These are phyloP conservation scores for Elsinoe fawcettii DNA, from an alignment of 2,329 filamentous ascomycete genomes.

Conservation along the genomic window DNA sequence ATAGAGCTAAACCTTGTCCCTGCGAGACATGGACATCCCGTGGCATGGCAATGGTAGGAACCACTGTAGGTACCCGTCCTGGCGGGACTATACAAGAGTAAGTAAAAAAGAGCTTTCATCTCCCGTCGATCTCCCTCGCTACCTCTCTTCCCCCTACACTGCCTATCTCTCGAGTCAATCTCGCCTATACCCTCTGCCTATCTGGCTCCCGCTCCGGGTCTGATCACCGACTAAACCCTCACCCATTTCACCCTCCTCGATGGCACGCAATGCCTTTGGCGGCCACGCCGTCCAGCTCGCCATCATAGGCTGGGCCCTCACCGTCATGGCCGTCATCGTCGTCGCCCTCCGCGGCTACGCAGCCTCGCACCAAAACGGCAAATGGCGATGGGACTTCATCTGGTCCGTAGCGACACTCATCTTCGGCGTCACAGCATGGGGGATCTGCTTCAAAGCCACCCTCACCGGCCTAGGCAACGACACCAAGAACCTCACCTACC, in stretches of 20 bases:
- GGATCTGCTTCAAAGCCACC: not conserved
- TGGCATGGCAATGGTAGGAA: not conserved
- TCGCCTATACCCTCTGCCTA: not conserved
- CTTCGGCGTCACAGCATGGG: conserved; percentile 6
- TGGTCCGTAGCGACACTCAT: conserved; percentile 1
- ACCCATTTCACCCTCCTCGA: not conserved
- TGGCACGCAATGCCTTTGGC: not conserved
- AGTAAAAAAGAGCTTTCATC: not conserved
- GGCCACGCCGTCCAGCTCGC: not conserved
- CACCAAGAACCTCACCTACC: conserved; percentile 9
- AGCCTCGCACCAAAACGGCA: not conserved
- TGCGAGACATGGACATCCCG: not conserved
- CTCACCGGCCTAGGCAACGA: conserved; percentile 14
- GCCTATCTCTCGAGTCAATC: not conserved
- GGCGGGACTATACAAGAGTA: not conserved
- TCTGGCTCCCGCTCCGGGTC: not conserved
- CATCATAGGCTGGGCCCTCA: conserved; percentile 4
- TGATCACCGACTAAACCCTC: not conserved
- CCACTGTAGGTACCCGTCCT: not conserved
- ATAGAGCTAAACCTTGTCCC: not conserved
- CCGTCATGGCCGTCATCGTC: conserved; percentile 1
- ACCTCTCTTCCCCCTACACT: not conserved
- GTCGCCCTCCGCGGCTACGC: conserved; percentile 12
- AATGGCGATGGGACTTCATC: conserved; percentile 15
- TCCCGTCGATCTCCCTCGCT: not conserved